A percentile compares a stretch with the other conserved stretches of the same genome.
Conservation (phyloP, 192 early-diverging fungal species). For the Podila minutissima region DNA sequence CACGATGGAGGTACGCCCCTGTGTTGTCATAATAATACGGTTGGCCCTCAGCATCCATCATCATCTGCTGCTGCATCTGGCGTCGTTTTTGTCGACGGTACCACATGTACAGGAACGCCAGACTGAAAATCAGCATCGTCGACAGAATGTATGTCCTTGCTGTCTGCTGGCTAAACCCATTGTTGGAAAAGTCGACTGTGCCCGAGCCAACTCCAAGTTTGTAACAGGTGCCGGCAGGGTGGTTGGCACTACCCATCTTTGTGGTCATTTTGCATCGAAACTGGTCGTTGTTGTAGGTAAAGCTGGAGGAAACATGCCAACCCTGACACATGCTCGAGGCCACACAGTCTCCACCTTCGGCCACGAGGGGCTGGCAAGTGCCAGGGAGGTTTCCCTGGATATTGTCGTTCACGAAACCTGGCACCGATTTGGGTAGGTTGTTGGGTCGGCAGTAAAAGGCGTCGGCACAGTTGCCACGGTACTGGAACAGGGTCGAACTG, state of each 20-base stretch:
- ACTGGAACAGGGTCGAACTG: constrained; percentile 18
- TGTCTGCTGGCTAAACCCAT: neutral
- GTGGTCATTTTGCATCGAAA: neutral
- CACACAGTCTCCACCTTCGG: constrained; percentile 7
- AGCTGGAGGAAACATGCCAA: constrained; percentile 25
- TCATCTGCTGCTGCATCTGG: constrained; percentile 8
- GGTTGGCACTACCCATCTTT: neutral
- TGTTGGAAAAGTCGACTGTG: neutral
- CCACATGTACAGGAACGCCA: constrained; percentile 32
- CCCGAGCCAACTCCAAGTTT: constrained; percentile 1
- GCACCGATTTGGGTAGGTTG: neutral
- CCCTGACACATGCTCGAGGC: constrained; percentile 10
- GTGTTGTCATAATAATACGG: constrained; percentile 1
- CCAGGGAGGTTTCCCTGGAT: constrained; percentile 15
- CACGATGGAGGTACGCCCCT: neutral
- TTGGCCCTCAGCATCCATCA: neutral
- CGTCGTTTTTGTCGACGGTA: constrained; percentile 21
- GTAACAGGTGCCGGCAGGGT: constrained; percentile 10
- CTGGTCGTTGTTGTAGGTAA: constrained; percentile 31
- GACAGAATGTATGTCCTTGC: constrained; percentile 28
- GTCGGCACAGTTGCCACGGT: constrained; percentile 39
- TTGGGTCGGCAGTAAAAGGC: constrained; percentile 27
- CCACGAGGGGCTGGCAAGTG: constrained; percentile 18
- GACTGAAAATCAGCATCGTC: constrained; percentile 12
- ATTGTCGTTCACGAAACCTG: neutral